phyloP scores from a whole-genome alignment of 2,329 filamentous ascomycete genomes.

The Emmonsiellopsis sp. region DNA sequence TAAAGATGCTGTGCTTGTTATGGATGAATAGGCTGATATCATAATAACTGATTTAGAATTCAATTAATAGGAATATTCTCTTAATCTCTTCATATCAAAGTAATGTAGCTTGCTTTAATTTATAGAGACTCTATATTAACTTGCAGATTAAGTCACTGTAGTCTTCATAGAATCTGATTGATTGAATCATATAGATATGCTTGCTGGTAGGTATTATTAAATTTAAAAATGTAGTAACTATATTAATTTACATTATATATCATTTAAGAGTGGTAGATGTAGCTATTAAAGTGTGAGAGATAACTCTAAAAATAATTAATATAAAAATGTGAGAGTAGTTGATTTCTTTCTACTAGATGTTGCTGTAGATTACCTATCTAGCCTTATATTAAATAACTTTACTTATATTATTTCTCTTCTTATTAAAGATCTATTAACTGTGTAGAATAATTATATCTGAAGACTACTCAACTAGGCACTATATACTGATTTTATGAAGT shows the following conservation, averaged over 20 bases:
- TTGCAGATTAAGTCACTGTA: not conserved
- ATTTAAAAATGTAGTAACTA: not conserved
- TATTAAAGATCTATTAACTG: not conserved
- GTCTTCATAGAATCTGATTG: not conserved
- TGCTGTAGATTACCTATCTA: not conserved
- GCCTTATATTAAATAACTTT: not conserved
- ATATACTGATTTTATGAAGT: not conserved
- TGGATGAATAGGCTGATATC: fast-evolving
- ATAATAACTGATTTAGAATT: fast-evolving
- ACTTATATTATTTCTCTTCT: not conserved
- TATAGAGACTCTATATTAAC: not conserved
- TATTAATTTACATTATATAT: not conserved
- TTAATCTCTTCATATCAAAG: not conserved
- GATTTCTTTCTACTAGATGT: not conserved
- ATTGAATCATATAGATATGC: not conserved
- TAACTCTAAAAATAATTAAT: not conserved
- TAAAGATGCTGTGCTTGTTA: fast-evolving
- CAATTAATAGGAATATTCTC: too few species aligned
- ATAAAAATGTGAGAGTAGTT: not conserved
- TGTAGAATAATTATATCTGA: not conserved
- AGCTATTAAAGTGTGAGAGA: not conserved
- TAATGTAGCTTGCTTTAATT: not conserved
- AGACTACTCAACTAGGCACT: not conserved
- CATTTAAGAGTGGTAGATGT: not conserved
- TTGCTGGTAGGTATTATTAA: not conserved